Base-by-base conservation (phyloP, 2,329 filamentous ascomycete species). In the Setomelanomma holmii region DNA sequence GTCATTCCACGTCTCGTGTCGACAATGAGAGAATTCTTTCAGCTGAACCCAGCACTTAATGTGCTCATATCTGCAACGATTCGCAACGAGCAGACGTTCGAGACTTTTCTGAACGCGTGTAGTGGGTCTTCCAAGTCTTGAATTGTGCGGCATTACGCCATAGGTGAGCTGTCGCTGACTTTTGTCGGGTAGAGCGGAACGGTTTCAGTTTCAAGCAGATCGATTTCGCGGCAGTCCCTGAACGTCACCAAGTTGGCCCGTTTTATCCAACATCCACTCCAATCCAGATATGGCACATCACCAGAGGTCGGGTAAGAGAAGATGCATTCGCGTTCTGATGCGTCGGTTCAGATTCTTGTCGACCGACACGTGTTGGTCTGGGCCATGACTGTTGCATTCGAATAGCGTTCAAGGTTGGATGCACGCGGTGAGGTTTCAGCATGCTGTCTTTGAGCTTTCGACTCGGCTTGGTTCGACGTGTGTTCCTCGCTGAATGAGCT, bases 51-150 rank as follows among this genome's bases (percentile, higher is more conserved):
- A 2, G 66, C 68, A 0, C 77, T 86, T 12, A 76, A 83, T 40
- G 82, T 90, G 30, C 76, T 91, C 40, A 86, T 93, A 51, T 83
- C 89, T 4, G 87, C 87, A 16, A 88, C 89, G 0, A 83, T 92
- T 58, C 81, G 90, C 55, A 92, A 92, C 61, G 78, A 81, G 52
- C 78, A 84, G 52, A 93, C 90, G 0, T 89, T 89, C 64, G 79
- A 84, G 55, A 78, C 78, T 5, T 92, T 93, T 68, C 65, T 85
- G 55, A 75, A 80, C 20, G 81, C 79, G 43, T 90, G 88, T 71
- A 74, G 79, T 75, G 73, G 73, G 69, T 79, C 67, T 55, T 83
- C 58, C 63, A 12, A 53, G 49, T 58, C 55, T 52, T 64, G 49
- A 54, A 46, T 30, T 54, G 51, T 58, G 45, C 24, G 48, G 46